Base-by-base conservation (phyloP, 306 rosid genomes). In the Gynostemma pentaphyllum region DNA sequence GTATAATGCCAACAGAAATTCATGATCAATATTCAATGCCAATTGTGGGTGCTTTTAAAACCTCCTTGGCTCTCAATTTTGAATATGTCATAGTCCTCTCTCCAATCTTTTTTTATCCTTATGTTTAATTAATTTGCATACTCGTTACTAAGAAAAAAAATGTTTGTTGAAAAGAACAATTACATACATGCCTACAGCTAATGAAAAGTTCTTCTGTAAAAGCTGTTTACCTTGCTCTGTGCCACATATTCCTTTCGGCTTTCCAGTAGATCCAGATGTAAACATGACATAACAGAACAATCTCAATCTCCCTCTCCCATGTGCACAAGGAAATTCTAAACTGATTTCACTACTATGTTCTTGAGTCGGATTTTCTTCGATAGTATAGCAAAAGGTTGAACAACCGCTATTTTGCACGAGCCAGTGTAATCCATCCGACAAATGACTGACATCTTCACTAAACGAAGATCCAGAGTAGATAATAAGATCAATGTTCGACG, bases 181-280 rank as follows among this genome's bases (percentile, higher is more conserved):
- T 32, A 7, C 37, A 32, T 32, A 7, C 37, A 32, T 32, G 37
- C 37, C 3, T 7, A 2, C 3, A 3, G 3, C 37, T 32, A 32
- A 7, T 7, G 0, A 32, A 23, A 50, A 37, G 32, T 28, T 79
- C 70, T 28, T 13, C 24, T 44, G 39, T 32, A 40, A 67, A 55
- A 57, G 24, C 72, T n/a, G n/a, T n/a, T 47, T 73, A 76, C 97
- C 96, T 76, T 75, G 75, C 61, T 91, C 96, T 0, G 95, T 85
- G 39, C 97, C 96, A 69, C 96, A 85, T 42, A 91, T 85, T 15
- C 96, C 97, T 74, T 87, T 91, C 42, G 92, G 95, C 72, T 80
- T 80, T 65, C 97, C 98, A 7, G 95, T 85, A 37, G 96, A 87
- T n/a, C 96, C 98, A 29, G 98, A 91, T 34, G 98, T 91, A 76